These are phyloP conservation scores for Cystobasidiaceae sp. DNA, from an alignment of 1,284 basidiomycete species.

Conservation along the genomic window DNA sequence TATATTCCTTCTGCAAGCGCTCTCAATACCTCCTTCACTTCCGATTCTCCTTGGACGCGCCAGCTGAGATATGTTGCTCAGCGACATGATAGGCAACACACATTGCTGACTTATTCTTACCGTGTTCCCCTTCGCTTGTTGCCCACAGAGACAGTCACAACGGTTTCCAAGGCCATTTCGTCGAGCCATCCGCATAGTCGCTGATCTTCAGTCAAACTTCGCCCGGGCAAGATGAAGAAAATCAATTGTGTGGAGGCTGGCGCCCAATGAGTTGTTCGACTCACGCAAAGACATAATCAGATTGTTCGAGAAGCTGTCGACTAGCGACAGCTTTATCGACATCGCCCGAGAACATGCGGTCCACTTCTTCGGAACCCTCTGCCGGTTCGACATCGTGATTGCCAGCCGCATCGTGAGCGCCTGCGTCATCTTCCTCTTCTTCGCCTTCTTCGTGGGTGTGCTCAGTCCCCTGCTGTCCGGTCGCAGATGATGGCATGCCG, in stretches of 20 bases:
- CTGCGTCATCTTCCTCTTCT: background rate
- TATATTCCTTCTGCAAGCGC: background rate
- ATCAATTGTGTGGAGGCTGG: background rate
- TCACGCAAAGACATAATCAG: slow-evolving; percentile 27
- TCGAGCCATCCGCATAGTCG: slow-evolving; percentile 24
- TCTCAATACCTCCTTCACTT: background rate
- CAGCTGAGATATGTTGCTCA: background rate
- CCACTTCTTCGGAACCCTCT: no score
- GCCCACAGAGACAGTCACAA: slow-evolving; percentile 24
- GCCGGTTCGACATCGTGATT: no score
- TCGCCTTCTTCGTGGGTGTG: background rate
- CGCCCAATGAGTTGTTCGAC: background rate
- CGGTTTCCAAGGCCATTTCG: slow-evolving; percentile 23
- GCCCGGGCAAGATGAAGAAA: background rate
- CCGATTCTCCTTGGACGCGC: background rate
- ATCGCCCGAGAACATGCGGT: background rate
- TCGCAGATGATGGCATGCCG: background rate
- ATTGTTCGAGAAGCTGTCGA: slow-evolving; percentile 17
- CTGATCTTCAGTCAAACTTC: slow-evolving; percentile 22
- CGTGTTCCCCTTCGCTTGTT: slow-evolving; percentile 9
- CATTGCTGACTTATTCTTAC: no score
- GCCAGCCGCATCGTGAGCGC: background rate
- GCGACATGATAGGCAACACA: no score
- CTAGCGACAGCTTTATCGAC: slow-evolving; percentile 5
- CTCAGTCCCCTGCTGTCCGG: background rate